Evolutionary conservation across 2,329 filamentous ascomycete species (phyloP), one percentile per base, ranked within the genome.

Genomic region (Calonectria ilicicola): DNA sequence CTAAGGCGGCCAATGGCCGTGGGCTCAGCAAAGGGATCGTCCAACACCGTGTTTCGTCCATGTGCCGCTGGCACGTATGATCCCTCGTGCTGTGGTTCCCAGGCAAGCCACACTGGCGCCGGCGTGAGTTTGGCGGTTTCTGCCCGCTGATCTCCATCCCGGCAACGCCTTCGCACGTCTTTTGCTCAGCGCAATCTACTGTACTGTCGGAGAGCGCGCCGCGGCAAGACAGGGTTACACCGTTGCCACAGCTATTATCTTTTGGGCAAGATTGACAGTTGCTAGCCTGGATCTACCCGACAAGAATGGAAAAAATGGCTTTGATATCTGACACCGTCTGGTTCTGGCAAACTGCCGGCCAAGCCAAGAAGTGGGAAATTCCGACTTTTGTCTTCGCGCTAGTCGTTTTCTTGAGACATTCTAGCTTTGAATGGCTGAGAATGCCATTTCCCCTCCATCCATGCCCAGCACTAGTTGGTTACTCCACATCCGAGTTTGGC

Each of bases 401-500:
- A 76, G 75, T 74, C 69, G 75, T 75, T 78, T 78, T 79, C 77
- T 74, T 77, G 77, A 78, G 77, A 79, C 77, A 77, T 79, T 79
- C 77, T 77, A 78, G 75, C 76, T 70, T 65, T 72, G 67, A 72
- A 70, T 72, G 73, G 60, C 75, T 73, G 72, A 56, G 73, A 73
- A 73, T 77, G 32, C 49, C 46, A 71, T 64, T 67, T 63, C 68
- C 68, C 73, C 70, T 44, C 65, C 40, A n/a, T 19, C 40, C 53
- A 71, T 72, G 73, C 47, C 3, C 32, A 35, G 32, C 32, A 35
- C 32, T 35, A 35, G 32, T 35, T 35, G 6, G 10, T 35, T 35
- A 46, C 77, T 74, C 72, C 77, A 76, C 66, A 58, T 21, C 75
- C 65, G 44, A 53, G 67, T 26, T 58, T 75, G 51, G 73, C 67